A percentile compares a stretch with the other conserved stretches of the same genome.
Evolutionary conservation across 768 basidiomycete species (phyloP).

Genomic region (Albatrellus ellisii): DNA sequence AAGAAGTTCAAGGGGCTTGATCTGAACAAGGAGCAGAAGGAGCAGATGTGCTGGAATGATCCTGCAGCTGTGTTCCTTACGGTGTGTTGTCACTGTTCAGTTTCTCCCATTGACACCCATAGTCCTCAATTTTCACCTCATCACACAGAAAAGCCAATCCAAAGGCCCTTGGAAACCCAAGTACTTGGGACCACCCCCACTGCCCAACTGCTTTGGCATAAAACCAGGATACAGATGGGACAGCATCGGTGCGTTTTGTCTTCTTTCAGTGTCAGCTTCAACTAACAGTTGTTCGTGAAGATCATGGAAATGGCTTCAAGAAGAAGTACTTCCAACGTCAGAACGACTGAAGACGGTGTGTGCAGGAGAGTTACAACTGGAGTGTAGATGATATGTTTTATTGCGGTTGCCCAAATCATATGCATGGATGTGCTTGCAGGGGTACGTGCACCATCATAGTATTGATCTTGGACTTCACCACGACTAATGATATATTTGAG

Average conservation of each 20-base stretch:
- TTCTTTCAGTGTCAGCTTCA: neutral
- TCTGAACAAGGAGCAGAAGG: constrained; percentile 74
- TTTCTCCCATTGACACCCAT: neutral
- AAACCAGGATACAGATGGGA: constrained; percentile 97
- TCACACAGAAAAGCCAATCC: constrained; percentile 66
- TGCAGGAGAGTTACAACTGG: constrained; percentile 70
- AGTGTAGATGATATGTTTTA: constrained; percentile 95
- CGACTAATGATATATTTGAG: too few species aligned
- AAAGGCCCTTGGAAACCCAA: constrained; percentile 75
- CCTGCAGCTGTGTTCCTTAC: constrained; percentile 93
- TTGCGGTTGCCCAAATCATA: too few species aligned
- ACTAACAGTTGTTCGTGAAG: constrained; percentile 25
- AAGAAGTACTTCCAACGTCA: constrained; percentile 78
- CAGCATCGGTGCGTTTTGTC: constrained; percentile 67
- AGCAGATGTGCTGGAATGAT: constrained; percentile 87
- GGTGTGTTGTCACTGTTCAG: constrained; percentile 29
- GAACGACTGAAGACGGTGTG: constrained; percentile 62
- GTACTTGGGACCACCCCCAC: constrained; percentile 77
- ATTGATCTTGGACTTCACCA: too few species aligned
- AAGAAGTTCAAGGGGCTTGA: constrained; percentile 70
- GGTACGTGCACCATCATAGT: too few species aligned
- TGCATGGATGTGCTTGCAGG: too few species aligned
- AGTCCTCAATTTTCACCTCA: too few species aligned
- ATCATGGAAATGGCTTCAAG: constrained; percentile 90
- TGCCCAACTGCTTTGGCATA: constrained; percentile 93